Evolutionary conservation across 2,329 filamentous ascomycete genomes (phyloP).

Genomic region (Epichloe gansuensis): DNA sequence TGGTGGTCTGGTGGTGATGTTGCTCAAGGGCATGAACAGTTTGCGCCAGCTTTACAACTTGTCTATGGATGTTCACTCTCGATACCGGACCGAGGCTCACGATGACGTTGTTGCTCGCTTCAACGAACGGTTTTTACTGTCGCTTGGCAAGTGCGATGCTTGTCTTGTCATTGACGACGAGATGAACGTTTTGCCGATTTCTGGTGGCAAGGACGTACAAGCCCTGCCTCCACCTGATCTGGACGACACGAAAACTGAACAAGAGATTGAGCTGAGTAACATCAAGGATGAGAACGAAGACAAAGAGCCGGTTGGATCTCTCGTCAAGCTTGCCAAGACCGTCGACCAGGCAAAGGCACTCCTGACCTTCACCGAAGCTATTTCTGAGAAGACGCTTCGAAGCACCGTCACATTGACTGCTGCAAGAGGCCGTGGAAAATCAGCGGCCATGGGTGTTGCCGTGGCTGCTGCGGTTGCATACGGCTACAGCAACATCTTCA

Average conservation of each 20-base stretch:
- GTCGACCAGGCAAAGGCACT: constrained; percentile 93
- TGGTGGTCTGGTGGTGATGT: constrained; percentile 76
- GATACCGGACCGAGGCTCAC: constrained; percentile 93
- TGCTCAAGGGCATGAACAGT: constrained; percentile 93
- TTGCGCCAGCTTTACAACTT: constrained; percentile 94
- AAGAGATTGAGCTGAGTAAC: constrained; percentile 63
- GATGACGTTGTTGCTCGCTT: constrained; percentile 90
- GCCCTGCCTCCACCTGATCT: constrained; percentile 64
- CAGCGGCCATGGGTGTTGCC: constrained; percentile 85
- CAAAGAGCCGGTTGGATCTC: constrained; percentile 70
- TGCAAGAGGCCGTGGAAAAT: constrained; percentile 90
- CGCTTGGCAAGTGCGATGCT: constrained; percentile 84
- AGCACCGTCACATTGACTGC: constrained; percentile 91
- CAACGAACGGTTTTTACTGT: constrained; percentile 94
- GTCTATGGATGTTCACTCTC: constrained; percentile 94
- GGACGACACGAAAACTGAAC: constrained; percentile 58
- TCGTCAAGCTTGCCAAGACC: constrained; percentile 77
- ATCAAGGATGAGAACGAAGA: constrained; percentile 84
- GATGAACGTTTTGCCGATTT: constrained; percentile 92
- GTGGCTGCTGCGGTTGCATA: constrained; percentile 89
- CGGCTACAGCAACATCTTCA: constrained; percentile 98
- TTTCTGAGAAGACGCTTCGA: constrained; percentile 86
- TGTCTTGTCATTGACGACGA: constrained; percentile 97
- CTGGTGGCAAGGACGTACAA: constrained; percentile 81
- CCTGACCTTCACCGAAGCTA: constrained; percentile 92